phyloP scores from a whole-genome alignment of 148 eudicot species.

The Pouteria glomerata region DNA sequence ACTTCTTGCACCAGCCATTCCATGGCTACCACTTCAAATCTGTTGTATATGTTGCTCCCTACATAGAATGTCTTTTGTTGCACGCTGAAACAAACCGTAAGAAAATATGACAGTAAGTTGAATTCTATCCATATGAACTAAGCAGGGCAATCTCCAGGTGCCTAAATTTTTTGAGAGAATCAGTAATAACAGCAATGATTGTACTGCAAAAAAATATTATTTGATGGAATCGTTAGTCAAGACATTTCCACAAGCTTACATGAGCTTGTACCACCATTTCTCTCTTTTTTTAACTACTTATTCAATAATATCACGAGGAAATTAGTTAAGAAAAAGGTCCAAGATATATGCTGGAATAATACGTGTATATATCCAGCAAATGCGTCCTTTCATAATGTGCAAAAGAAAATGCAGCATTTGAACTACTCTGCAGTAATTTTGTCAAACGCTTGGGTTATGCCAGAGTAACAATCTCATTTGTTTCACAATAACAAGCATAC shows the following conservation, averaged over 20 bases:
- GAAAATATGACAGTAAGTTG: background rate
- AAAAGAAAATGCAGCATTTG: background rate
- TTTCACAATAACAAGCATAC: slow-evolving; percentile 1
- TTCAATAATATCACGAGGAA: background rate
- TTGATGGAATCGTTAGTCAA: background rate
- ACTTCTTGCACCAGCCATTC: slow-evolving; percentile 95
- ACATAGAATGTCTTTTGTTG: slow-evolving; percentile 50
- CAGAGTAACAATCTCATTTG: background rate
- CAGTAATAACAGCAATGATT: background rate
- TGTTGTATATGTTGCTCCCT: slow-evolving; percentile 50
- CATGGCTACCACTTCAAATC: slow-evolving; percentile 94
- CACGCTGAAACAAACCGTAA: slow-evolving; percentile 41
- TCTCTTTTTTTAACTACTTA: background rate
- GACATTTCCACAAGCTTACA: background rate
- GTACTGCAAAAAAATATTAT: background rate
- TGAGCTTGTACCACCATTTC: background rate
- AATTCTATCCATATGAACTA: background rate
- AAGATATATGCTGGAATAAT: background rate
- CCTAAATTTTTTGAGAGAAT: background rate
- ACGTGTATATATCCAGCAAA: background rate
- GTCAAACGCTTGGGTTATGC: background rate
- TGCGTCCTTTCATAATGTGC: background rate
- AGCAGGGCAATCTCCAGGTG: background rate
- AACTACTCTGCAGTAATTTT: background rate
- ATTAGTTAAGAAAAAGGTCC: background rate